phyloP scores from a whole-genome alignment of 1,284 basidiomycete genomes.

The Ceratorhiza oryzae-sativae region DNA sequence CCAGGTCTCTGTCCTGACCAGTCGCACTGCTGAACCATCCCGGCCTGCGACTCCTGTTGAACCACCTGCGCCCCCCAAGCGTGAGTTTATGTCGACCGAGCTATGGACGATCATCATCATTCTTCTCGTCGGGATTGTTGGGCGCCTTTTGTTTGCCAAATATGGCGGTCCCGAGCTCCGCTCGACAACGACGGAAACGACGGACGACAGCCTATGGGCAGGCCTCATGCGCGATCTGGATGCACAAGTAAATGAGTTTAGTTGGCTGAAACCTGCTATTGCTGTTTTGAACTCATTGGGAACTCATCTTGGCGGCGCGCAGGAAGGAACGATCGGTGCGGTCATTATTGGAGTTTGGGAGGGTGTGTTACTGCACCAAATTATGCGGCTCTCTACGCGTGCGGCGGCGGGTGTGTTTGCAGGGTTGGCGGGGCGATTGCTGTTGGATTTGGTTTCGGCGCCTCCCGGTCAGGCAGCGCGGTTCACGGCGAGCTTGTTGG shows the following conservation, averaged over 20 bases:
- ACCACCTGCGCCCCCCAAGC: conserved; percentile 4
- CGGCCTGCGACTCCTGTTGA: conserved; percentile 14
- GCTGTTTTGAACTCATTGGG: conserved; percentile 13
- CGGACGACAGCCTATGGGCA: conserved; percentile 12
- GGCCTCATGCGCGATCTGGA: conserved; percentile 23
- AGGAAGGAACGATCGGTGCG: conserved; percentile 30
- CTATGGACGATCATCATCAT: conserved; percentile 31
- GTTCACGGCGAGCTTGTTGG: conserved; percentile 34
- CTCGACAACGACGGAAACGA: neutral
- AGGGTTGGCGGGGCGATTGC: conserved; percentile 25
- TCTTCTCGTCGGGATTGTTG: conserved; percentile 17
- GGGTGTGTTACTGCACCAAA: conserved; percentile 29
- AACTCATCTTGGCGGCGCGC: neutral
- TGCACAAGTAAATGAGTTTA: conserved; percentile 38
- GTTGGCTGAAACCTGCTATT: conserved; percentile 11
- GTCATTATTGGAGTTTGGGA: conserved; percentile 37
- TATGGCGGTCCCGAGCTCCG: conserved; percentile 20
- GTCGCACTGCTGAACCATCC: conserved; percentile 10
- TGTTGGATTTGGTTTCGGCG: conserved; percentile 20
- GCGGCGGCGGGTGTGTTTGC: conserved; percentile 37
- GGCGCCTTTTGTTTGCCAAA: conserved; percentile 24
- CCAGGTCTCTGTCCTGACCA: neutral
- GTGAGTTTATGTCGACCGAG: conserved; percentile 29
- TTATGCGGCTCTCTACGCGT: conserved; percentile 27
- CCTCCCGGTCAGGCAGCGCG: conserved; percentile 21